Conservation (phyloP, 164 flowering plant species). For the Sedum album region DNA sequence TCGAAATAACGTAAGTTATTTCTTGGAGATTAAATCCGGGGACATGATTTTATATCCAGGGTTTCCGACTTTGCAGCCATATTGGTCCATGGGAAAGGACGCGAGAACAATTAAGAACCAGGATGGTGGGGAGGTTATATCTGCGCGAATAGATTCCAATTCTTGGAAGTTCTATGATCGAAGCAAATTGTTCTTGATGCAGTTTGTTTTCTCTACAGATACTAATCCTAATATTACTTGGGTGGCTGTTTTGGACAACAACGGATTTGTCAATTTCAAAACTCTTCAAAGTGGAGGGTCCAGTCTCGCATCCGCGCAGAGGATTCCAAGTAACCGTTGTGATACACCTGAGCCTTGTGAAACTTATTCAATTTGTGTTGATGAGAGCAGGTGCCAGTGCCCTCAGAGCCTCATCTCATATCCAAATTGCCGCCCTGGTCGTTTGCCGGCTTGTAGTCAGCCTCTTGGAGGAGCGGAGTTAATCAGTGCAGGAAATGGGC, state of each 20-base stretch:
- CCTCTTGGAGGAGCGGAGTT: slow-evolving; percentile 20
- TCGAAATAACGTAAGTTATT: slow-evolving; percentile 15
- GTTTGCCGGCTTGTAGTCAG: slow-evolving; percentile 17
- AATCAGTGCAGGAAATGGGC: slow-evolving; percentile 24
- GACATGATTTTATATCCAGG: slow-evolving; percentile 39
- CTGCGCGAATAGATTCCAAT: slow-evolving; percentile 29
- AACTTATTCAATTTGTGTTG: slow-evolving; percentile 29
- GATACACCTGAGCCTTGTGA: slow-evolving; percentile 37
- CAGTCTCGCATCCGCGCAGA: slow-evolving; percentile 12
- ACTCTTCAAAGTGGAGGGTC: slow-evolving; percentile 23
- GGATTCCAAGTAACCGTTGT: slow-evolving; percentile 36
- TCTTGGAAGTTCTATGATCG: slow-evolving; percentile 42
- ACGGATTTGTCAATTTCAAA: slow-evolving; percentile 33
- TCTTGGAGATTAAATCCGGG: slow-evolving; percentile 36
- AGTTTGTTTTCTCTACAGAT: slow-evolving; percentile 27
- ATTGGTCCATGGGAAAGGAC: slow-evolving; percentile 48
- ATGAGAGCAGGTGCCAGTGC: slow-evolving; percentile 31
- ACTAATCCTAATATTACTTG: slow-evolving; percentile 29
- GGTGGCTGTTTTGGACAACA: slow-evolving; percentile 42
- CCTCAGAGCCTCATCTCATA: slow-evolving; percentile 30
- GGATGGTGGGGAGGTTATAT: slow-evolving; percentile 21
- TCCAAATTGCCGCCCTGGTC: slow-evolving; percentile 26
- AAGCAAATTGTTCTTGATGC: slow-evolving; percentile 21
- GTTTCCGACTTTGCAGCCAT: slow-evolving; percentile 35
- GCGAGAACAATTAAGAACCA: slow-evolving; percentile 21